These are phyloP conservation scores for Chloranthus sessilifolius DNA, from an alignment of 164 flowering plant genomes.

Conservation along the genomic window DNA sequence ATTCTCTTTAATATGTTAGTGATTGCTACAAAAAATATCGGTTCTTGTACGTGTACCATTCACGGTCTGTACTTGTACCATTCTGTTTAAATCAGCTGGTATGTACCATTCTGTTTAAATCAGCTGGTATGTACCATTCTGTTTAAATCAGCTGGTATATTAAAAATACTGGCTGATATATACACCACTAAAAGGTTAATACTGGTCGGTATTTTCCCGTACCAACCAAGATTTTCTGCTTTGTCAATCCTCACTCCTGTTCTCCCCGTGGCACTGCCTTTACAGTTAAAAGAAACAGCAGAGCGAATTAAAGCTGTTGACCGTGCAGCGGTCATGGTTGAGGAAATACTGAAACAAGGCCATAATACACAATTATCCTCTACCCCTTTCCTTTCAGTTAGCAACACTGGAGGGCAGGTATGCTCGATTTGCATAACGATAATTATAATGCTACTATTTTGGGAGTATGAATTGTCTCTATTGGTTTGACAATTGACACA, in stretches of 20 bases:
- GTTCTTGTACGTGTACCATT: too few species aligned
- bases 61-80: too few species aligned
- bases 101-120: too few species aligned
- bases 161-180: too few species aligned
- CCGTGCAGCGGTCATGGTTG: conserved; percentile 93
- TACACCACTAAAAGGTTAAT: too few species aligned
- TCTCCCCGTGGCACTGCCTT: conserved; percentile 2
- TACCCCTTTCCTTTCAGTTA: conserved; percentile 21
- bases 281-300: conserved; percentile 84
- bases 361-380: conserved; percentile 23
- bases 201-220: too few species aligned
- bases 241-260: not conserved
- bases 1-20: too few species aligned
- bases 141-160: too few species aligned
- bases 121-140: too few species aligned
- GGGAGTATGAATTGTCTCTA: not conserved
- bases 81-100: too few species aligned
- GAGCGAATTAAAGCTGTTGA: conserved; percentile 92
- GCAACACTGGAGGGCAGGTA: conserved; percentile 44
- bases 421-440: conserved; percentile 1
- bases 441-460: not conserved
- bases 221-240: too few species aligned
- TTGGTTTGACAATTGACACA: conserved; percentile 18
- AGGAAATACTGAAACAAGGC: conserved; percentile 82
- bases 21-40: too few species aligned